phyloP scores from a whole-genome alignment of 2,329 filamentous ascomycete species.

The Aotearoamyces nothofagi region DNA sequence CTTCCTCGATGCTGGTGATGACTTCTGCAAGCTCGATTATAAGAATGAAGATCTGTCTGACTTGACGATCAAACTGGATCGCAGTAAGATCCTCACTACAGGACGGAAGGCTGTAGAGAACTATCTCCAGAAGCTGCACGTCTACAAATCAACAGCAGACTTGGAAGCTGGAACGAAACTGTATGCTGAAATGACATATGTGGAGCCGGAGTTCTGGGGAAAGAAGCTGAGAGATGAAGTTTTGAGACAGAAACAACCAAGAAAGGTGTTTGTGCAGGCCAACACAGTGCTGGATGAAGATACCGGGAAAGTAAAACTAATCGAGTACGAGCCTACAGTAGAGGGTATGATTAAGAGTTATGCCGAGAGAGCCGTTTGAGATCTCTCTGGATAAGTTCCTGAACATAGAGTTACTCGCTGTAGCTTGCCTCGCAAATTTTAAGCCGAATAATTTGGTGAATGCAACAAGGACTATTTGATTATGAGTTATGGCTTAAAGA shows the following conservation, averaged over 20 bases:
- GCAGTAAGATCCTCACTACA: constrained; percentile 69
- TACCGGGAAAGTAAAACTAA: constrained; percentile 57
- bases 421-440: background rate
- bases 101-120: constrained; percentile 70
- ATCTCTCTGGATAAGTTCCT: background rate
- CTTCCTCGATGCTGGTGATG: constrained; percentile 72
- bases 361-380: constrained; percentile 36
- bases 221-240: constrained; percentile 64
- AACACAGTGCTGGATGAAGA: constrained; percentile 63
- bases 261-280: constrained; percentile 86
- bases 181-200: constrained; percentile 71
- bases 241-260: constrained; percentile 62
- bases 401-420: background rate
- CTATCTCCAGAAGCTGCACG: constrained; percentile 80
- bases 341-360: constrained; percentile 77
- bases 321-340: constrained; percentile 72
- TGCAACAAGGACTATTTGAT: background rate
- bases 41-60: constrained; percentile 57
- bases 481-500: background rate
- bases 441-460: background rate
- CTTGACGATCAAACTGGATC: constrained; percentile 68
- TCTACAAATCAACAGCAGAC: constrained; percentile 86
- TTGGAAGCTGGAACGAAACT: constrained; percentile 61
- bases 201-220: constrained; percentile 72
- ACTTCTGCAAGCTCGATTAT: constrained; percentile 74